Evolutionary conservation across 306 rosid species (phyloP), one percentile per base, ranked within the genome.

Genomic region (Lathyrus sativus): DNA sequence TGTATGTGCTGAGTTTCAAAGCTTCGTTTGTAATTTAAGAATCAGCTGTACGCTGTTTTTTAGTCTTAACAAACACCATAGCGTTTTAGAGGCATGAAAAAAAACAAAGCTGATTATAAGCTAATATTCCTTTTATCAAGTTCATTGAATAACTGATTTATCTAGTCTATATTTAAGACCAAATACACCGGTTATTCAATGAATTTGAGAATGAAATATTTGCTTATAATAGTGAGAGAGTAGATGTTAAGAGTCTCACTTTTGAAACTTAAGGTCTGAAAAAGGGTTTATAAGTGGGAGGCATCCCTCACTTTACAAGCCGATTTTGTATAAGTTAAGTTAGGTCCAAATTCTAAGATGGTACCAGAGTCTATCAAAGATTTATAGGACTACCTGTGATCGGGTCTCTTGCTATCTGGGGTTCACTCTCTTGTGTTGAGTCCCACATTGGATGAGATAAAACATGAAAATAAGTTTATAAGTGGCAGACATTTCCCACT

Each of bases 1-100:
- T 45, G n/a, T 31, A 56, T 37, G 62, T 15, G 13, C 33, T 49
- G 60, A 65, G 51, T 74, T 70, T 74, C 49, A 13, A 57, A 62
- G 72, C 28, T 42, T 54, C 45, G 29, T 55, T 51, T 67, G 54
- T 38, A 19, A 38, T 58, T 64, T 48, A 5, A 15, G 37, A 39
- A 28, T 35, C 48, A 62, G 44, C 12, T 70, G 43, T 76, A 37
- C 59, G 6, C 38, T 33, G 39, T 6, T 7, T 35, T 35, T 35
- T 35, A 35, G 39, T 35, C 39, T 35, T 35, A 35, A 35, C 39
- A 7, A 7, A 35, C 2, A 1, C 39, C 6, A 35, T 35, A 7
- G 9, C 9, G 6, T 35, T 35, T 35, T 35, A 35, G 18, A 46
- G 58, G 58, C 39, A 56, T 8, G 44, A 45, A 62, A 43, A 54